Base-by-base conservation (phyloP, 345 rosid genomes). In the Eutrema japonicum region DNA sequence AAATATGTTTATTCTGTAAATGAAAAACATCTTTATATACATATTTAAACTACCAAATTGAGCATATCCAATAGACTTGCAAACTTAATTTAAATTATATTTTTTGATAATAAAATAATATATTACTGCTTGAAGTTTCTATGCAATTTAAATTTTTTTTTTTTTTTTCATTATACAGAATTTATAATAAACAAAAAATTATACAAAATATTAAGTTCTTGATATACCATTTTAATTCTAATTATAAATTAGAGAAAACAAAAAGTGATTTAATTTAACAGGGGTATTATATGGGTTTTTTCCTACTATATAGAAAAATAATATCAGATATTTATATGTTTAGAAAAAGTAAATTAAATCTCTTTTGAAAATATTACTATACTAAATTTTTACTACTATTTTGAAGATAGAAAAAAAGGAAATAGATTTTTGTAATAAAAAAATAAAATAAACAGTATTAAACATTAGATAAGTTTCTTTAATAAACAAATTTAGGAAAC, bases 1-100 rank as follows among this genome's bases (percentile, higher is more conserved):
- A 18, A 41, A 52, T 29, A 58, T 58, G 26, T 37, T 27, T 11
- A 22, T 59, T 59, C 48, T 40, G 18, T 40, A 59, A 59, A 59
- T 40, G 48, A 59, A 22, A 58, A 40, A 22, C 26, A 6, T 29
- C 16, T 18, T 27, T 59, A 40, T 40, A 40, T 58, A 38, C 64
- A 37, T 58, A 18, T 58, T 22, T 59, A 40, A 26, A 40, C 33
- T 1, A 59, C 48, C 45, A 22, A 42, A 11, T 59, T 40, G 6
- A 11, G 35, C 48, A 40, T 18, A 18, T 18, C 64, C 13, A 38
- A 38, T 59, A 22, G 4, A 59, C 16, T 22, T 59, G 47, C 1
- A 18, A 18, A 59, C 13, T 18, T 38, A 18, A 58, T 57, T 57
- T 16, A 16, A 2, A 56, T 8, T 14, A 11, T 35, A 14, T 36